These are phyloP conservation scores for Pythium dissotocum DNA, from an alignment of 352 stramenopile genomes.

Conservation along the genomic window DNA sequence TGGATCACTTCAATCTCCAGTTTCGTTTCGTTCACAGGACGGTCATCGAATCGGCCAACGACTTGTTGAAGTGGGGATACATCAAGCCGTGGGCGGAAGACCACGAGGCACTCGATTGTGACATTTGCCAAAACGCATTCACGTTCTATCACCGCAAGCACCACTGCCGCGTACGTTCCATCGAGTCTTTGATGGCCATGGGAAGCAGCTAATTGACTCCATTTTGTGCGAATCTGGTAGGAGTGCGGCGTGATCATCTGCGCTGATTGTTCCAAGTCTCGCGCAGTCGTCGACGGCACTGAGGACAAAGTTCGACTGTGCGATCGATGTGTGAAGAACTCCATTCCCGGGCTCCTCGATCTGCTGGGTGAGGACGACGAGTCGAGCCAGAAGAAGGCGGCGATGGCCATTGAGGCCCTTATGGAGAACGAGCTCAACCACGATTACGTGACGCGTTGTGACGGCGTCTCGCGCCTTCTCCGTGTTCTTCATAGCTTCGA, in stretches of 20 bases:
- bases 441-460: conserved; percentile 78
- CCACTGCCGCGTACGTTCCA: conserved; percentile 67
- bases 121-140: conserved; percentile 77
- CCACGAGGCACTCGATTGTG: conserved; percentile 70
- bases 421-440: conserved; percentile 87
- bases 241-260: conserved; percentile 90
- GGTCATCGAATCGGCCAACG: conserved; percentile 80
- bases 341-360: conserved; percentile 68
- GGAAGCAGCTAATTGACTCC: neutral
- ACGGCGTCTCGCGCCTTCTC: conserved; percentile 72
- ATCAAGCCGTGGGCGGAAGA: conserved; percentile 91
- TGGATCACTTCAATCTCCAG: conserved; percentile 76
- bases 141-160: conserved; percentile 84
- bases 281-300: conserved; percentile 77
- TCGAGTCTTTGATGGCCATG: neutral
- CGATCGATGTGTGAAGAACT: conserved; percentile 83
- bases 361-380: conserved; percentile 51
- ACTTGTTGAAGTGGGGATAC: conserved; percentile 82
- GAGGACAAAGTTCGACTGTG: conserved; percentile 81
- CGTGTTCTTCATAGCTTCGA: conserved; percentile 69
- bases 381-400: conserved; percentile 65
- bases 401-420: conserved; percentile 78
- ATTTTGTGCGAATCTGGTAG: conserved; percentile 23
- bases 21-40: conserved; percentile 66
- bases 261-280: conserved; percentile 83